A percentile compares a stretch with the other conserved stretches of the same genome.
These are phyloP conservation scores for Curvularia sp. DNA, from an alignment of 2,329 filamentous ascomycete genomes.

Conservation along the genomic window DNA sequence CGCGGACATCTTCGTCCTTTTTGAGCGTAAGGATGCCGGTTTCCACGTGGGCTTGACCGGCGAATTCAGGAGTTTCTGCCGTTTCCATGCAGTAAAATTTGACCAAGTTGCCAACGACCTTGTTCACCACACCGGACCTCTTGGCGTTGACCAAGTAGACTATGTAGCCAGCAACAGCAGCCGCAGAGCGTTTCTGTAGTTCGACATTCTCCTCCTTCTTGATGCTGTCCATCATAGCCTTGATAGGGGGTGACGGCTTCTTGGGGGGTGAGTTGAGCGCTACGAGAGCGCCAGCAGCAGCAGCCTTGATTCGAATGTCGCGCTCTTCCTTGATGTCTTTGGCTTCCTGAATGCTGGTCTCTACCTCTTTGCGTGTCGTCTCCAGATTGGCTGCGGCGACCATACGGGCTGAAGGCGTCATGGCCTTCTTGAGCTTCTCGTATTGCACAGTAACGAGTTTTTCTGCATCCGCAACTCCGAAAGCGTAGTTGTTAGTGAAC, in stretches of 20 bases:
- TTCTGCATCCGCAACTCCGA: conserved; percentile 86
- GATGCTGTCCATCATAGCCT: conserved; percentile 97
- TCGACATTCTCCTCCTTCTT: conserved; percentile 93
- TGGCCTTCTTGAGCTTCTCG: conserved; percentile 84
- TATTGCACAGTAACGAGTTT: conserved; percentile 86
- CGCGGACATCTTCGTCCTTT: conserved; percentile 94
- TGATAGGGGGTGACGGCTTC: conserved; percentile 91
- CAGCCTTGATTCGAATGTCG: conserved; percentile 84
- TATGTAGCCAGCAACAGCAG: conserved; percentile 84
- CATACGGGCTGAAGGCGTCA: conserved; percentile 86
- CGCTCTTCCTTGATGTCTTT: conserved; percentile 78
- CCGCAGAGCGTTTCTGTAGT: conserved; percentile 84
- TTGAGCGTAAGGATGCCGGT: conserved; percentile 88
- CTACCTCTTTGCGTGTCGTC: conserved; percentile 75
- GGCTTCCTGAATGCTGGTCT: conserved; percentile 79
- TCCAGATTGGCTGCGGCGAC: conserved; percentile 80
- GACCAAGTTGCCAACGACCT: conserved; percentile 92
- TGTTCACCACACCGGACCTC: conserved; percentile 86
- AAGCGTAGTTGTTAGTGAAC: conserved; percentile 89
- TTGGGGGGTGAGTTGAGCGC: conserved; percentile 88
- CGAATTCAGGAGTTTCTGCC: conserved; percentile 95
- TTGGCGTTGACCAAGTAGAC: conserved; percentile 81
- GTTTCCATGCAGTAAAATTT: conserved; percentile 99
- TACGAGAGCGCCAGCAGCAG: conserved; percentile 85
- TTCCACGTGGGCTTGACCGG: conserved; percentile 78